Evolutionary conservation across 352 stramenopile species (phyloP).

Genomic region (Phytophthora sp.): DNA sequence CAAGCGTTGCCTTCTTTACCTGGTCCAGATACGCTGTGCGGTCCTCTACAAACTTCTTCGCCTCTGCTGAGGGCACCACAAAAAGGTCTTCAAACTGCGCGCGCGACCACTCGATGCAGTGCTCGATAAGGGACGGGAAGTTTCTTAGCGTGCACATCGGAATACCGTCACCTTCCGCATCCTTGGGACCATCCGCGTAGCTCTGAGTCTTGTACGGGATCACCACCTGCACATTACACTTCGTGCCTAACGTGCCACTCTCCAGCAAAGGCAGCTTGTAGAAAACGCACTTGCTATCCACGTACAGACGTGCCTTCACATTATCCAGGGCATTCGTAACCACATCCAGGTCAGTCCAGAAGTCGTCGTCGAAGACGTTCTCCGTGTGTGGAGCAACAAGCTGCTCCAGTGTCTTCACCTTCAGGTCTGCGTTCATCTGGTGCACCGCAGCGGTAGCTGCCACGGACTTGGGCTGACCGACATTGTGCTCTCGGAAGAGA

Average conservation of each 20-base stretch:
- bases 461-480: slow-evolving; percentile 85
- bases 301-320: slow-evolving; percentile 96
- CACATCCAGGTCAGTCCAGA: slow-evolving; percentile 89
- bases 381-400: slow-evolving; percentile 82
- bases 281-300: slow-evolving; percentile 99
- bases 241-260: slow-evolving; percentile 98
- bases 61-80: slow-evolving; percentile 79
- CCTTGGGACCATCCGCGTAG: slow-evolving; percentile 95
- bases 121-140: slow-evolving; percentile 95
- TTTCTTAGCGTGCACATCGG: slow-evolving; percentile 99
- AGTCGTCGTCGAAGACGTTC: slow-evolving; percentile 82
- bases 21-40: slow-evolving; percentile 78
- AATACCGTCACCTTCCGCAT: slow-evolving; percentile 98
- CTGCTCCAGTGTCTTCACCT: slow-evolving; percentile 85
- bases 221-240: slow-evolving; percentile 96
- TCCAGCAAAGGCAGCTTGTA: slow-evolving; percentile 97
- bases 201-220: slow-evolving; percentile 91
- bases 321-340: slow-evolving; percentile 99
- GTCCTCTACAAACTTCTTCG: slow-evolving; percentile 87
- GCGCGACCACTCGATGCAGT: slow-evolving; percentile 99
- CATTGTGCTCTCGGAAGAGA: slow-evolving; percentile 87
- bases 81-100: slow-evolving; percentile 89
- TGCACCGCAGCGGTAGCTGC: slow-evolving; percentile 77
- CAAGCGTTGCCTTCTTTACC: slow-evolving; percentile 68
- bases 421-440: slow-evolving; percentile 77